Evolutionary conservation across 352 stramenopile genomes (phyloP), one percentile per base, ranked within the genome.

Genomic region (Globisporangium rhizosaccharum): DNA sequence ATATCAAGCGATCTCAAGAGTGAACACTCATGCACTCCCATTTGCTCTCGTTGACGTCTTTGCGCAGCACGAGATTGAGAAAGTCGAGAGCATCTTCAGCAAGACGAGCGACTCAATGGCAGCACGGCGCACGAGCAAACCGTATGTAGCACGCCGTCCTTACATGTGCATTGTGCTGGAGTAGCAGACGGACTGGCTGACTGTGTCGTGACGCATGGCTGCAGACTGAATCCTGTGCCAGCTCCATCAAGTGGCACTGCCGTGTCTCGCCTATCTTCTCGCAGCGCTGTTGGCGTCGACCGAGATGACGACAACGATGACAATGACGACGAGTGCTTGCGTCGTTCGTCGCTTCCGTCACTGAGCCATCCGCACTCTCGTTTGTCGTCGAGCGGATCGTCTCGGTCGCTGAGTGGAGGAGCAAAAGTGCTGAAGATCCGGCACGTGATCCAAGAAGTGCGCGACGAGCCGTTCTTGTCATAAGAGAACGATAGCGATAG

Each of bases 361-460:
- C 37, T 61, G 7, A 60, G 8, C 33, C 33, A 39, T 5, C 42
- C 37, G n/a, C 42, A 65, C 10, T 48, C 59, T 11, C 47, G 55
- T 18, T 47, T 36, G 46, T 33, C 48, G 11, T 55, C 55, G n/a
- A 39, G 25, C 39, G n/a, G 26, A 18, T 53, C 63, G n/a, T 47
- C 51, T 41, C 48, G 53, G 39, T 59, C 51, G 15, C 23, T 61
- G 45, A 45, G 48, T 41, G 48, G 65, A 48, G 59, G 18, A 14
- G 8, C 67, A 47, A 76, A 77, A 66, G 79, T 87, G 45, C 74
- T 86, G 45, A 85, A 85, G 59, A 90, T 93, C 44, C 79, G 83
- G 10, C 73, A 87, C 33, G 59, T 71, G 36, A 75, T 93, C 44
- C 83, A 93, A 63, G 76, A 90, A 56, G 70, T 67, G 41, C 71